phyloP scores from a whole-genome alignment of 768 basidiomycete species.

The Lactifluus volemus region DNA sequence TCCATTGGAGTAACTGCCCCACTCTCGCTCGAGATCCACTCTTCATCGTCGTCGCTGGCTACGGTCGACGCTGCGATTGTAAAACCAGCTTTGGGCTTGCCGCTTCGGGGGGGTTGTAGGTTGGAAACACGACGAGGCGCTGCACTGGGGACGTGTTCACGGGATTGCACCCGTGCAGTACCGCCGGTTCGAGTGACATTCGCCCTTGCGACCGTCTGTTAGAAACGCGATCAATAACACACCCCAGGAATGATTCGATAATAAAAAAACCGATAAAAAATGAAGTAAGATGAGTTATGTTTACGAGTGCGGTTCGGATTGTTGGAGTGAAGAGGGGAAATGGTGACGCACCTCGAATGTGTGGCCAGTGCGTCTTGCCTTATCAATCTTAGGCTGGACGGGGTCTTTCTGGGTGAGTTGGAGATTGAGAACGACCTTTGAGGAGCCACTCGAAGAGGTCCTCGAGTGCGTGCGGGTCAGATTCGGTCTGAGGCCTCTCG shows the following conservation, averaged over 20 bases:
- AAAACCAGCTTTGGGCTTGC: slow-evolving; percentile 44
- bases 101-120: neutral
- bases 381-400: slow-evolving; percentile 39
- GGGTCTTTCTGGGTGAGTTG: slow-evolving; percentile 63
- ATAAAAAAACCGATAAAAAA: neutral
- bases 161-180: slow-evolving; percentile 12
- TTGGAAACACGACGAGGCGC: slow-evolving; percentile 5
- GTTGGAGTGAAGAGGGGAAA: neutral
- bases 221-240: neutral
- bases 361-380: slow-evolving; percentile 39
- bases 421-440: slow-evolving; percentile 50
- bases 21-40: slow-evolving; percentile 74
- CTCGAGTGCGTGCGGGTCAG: slow-evolving; percentile 55
- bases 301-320: neutral
- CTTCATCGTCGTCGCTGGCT: slow-evolving; percentile 51
- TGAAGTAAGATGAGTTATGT: neutral
- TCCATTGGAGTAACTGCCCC: slow-evolving; percentile 53
- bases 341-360: slow-evolving; percentile 37
- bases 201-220: slow-evolving; percentile 5
- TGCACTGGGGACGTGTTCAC: slow-evolving; percentile 14
- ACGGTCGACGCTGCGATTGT: slow-evolving; percentile 44
- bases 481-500: slow-evolving; percentile 41
- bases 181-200: slow-evolving; percentile 11
- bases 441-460: slow-evolving; percentile 45
- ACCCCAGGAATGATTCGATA: neutral